phyloP scores from a whole-genome alignment of 192 early-diverging fungal species.

The Coemansia sp. region DNA sequence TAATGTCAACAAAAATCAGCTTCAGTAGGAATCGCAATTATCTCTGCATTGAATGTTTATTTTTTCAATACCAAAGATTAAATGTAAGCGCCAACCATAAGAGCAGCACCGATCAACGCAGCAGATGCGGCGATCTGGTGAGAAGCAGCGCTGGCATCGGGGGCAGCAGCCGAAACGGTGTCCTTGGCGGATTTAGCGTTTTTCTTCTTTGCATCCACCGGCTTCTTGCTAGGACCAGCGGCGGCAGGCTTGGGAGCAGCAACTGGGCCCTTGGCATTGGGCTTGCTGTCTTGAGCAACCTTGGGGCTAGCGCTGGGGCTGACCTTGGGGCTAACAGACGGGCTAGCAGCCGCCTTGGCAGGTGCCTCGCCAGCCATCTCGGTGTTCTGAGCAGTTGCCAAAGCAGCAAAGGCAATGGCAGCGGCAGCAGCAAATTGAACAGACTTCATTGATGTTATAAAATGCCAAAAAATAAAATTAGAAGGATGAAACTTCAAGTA shows the following conservation, averaged over 20 bases:
- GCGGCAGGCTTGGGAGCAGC: conserved; percentile 6
- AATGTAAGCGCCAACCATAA: conserved; percentile 34
- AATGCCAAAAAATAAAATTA: background rate
- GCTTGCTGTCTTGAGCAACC: conserved; percentile 13
- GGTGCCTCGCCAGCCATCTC: conserved; percentile 16
- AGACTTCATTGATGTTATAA: conserved; percentile 31
- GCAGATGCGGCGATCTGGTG: conserved; percentile 42
- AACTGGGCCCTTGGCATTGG: conserved; percentile 10
- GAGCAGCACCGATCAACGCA: conserved; percentile 38
- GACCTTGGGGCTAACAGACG: conserved; percentile 9
- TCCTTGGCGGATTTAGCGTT: conserved; percentile 23
- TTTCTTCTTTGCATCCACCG: conserved; percentile 9
- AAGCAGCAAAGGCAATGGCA: conserved; percentile 24
- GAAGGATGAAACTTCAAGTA: background rate
- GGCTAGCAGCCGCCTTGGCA: conserved; percentile 1
- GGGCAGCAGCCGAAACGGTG: conserved; percentile 14
- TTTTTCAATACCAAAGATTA: conserved; percentile 16
- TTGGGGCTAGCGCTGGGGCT: conserved; percentile 7
- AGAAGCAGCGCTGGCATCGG: conserved; percentile 37
- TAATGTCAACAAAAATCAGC: conserved; percentile 9
- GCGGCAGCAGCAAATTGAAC: conserved; percentile 30
- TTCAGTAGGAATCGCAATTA: background rate
- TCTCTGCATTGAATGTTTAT: background rate
- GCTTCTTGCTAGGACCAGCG: conserved; percentile 15
- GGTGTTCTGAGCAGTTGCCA: conserved; percentile 31